phyloP scores from a whole-genome alignment of 1,284 basidiomycete genomes.

The Wolfiporia cocos region DNA sequence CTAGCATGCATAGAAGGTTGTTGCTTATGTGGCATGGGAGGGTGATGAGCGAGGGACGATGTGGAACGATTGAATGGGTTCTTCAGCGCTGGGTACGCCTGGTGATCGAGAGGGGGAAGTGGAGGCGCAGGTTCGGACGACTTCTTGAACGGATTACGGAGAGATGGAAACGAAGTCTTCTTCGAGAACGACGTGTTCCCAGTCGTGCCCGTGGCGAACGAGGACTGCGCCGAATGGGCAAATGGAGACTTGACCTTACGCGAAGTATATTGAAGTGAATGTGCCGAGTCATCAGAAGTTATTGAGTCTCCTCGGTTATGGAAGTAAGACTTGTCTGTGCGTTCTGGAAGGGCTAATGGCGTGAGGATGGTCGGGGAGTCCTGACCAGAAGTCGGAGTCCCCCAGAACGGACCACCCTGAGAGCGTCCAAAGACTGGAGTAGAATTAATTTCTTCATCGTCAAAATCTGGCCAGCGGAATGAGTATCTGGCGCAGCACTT shows the following conservation, averaged over 20 bases:
- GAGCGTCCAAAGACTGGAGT: constrained; percentile 61
- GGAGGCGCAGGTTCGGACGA: constrained; percentile 50
- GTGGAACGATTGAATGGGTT: constrained; percentile 78
- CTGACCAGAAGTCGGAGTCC: constrained; percentile 36
- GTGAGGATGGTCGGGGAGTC: constrained; percentile 64
- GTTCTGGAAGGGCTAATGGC: constrained; percentile 39
- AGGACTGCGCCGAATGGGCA: constrained; percentile 64
- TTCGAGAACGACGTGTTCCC: constrained; percentile 56
- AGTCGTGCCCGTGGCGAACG: constrained; percentile 44
- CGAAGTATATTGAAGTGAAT: constrained; percentile 39
- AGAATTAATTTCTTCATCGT: constrained; percentile 62
- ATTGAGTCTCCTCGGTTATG: constrained; percentile 74
- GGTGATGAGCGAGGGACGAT: constrained; percentile 51
- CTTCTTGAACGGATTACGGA: constrained; percentile 87
- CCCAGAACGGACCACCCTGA: constrained; percentile 34
- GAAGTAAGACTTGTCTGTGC: constrained; percentile 56
- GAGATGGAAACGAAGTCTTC: constrained; percentile 81
- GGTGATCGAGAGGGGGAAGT: constrained; percentile 58
- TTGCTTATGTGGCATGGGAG: constrained; percentile 25
- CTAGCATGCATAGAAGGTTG: constrained; percentile 32
- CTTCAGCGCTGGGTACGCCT: constrained; percentile 62
- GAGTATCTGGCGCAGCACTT: background rate
- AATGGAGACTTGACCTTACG: constrained; percentile 46
- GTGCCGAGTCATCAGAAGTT: constrained; percentile 57
- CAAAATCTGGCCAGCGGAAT: constrained; percentile 46